Evolutionary conservation across 768 basidiomycete species (phyloP).

Genomic region (Daedalea quercina): DNA sequence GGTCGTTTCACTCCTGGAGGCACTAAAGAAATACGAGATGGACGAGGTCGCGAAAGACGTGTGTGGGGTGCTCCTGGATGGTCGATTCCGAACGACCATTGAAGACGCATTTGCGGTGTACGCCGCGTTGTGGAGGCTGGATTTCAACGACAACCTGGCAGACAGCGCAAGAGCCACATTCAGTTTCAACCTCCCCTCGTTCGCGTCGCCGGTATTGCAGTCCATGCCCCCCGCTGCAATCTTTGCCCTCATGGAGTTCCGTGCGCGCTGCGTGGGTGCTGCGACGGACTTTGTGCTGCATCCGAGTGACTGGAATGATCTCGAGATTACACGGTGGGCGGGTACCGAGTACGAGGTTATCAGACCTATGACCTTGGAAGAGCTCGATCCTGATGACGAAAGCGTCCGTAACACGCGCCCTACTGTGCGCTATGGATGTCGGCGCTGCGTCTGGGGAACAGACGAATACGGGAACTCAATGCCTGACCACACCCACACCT

Average conservation of each 20-base stretch:
- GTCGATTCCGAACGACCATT: constrained; percentile 7
- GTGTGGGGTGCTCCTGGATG: constrained; percentile 4
- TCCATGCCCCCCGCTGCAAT: not conserved
- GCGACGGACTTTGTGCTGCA: not conserved
- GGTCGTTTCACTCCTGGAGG: constrained; percentile 26
- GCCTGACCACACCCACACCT: not conserved
- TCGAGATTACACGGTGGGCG: not conserved
- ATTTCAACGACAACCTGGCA: constrained; percentile 21
- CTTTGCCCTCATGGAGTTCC: not conserved
- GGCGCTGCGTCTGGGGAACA: not conserved
- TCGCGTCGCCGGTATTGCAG: not conserved
- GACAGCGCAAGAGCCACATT: not conserved
- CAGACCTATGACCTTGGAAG: not conserved
- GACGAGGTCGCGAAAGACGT: not conserved
- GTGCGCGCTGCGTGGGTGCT: not conserved
- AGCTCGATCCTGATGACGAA: not conserved
- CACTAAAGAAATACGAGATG: constrained; percentile 7
- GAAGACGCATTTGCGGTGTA: constrained; percentile 23
- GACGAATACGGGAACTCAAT: too few species aligned
- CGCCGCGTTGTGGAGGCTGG: constrained; percentile 25
- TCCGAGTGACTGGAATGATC: not conserved
- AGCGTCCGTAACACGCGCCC: not conserved
- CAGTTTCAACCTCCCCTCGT: not conserved
- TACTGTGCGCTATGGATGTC: not conserved
- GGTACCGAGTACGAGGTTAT: not conserved